Evolutionary conservation across 805 yeast species (phyloP), one percentile per base, ranked within the genome.

Genomic region (Kodamaea laetipori): DNA sequence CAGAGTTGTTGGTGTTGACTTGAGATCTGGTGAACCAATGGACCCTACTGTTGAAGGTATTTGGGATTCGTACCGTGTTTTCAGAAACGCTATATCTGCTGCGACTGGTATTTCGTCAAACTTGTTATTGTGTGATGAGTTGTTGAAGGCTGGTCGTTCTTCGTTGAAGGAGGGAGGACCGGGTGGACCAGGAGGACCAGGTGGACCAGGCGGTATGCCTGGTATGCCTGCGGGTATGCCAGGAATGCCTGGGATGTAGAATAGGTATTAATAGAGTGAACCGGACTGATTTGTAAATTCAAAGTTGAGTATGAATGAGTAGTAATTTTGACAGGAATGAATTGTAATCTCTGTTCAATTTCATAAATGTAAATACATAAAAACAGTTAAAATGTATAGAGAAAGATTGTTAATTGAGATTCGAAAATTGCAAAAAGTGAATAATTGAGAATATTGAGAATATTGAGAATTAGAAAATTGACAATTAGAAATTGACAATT

Each of bases 41-140:
- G 97, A 92, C 60, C 97, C 99, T 38, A 77, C 88, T 6, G 77
- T 86, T 42, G 96, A 88, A 61, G 99, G 99, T 48, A 81, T 94
- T 46, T 94, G 97, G 95, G 99, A 94, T 67, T 86, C 96, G 18
- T 94, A 80, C 72, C 76, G 99, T 53, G 99, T 94, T 30, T 71
- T 94, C 47, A 82, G 99, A 71, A 94, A 94, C 63, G 96, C 96
- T 7, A 74, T 94, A 42, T 81, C 90, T 39, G 83, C 95, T 36
- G 96, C 98, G 28, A 85, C 95, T 1, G 96, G 97, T 42, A 94
- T 94, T 57, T 92, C 99, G 1, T 83, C 94, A 50, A 94, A 94
- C 63, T 71, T 94, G 57, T 76, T 94, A 52, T 74, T 94, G 50
- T 94, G 99, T 73, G 99, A 94, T 69, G 99, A 94, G 69, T 76